Evolutionary conservation across 2,329 filamentous ascomycete species (phyloP), one percentile per base, ranked within the genome.

Genomic region (Fusarium anthophilum): DNA sequence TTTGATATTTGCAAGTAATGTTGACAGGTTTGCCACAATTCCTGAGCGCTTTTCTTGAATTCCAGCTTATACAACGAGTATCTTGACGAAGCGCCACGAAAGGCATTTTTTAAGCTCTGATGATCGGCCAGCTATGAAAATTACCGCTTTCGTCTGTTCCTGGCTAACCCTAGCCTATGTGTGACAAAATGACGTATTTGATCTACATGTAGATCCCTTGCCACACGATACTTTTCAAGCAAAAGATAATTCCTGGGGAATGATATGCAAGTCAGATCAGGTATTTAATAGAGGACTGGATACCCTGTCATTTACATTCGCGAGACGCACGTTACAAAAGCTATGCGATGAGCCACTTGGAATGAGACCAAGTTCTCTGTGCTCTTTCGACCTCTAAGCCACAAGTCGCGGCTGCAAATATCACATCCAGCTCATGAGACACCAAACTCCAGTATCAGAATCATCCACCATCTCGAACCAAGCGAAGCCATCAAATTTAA

Each of bases 321-420:
- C 0, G 20, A n/a, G 3, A 12, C 4, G 4, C 4, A 6, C 0
- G 4, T 17, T 30, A 22, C 14, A 3, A 30, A 11, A 17, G 4
- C n/a, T 14, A 30, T 12, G 14, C 20, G 7, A 12, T 3, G 1
- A 13, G 4, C 15, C 15, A 1, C 9, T 22, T 28, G 13, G 7
- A 22, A 28, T 15, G 45, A 48, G 45, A 48, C 3, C 0, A 37
- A 18, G 15, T 37, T 37, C 17, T 18, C 35, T 37, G 4, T 11
- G 9, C 18, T 22, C 1, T 4, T 3, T 3, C 10, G 5, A 48
- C 5, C 7, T 48, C 10, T 48, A 26, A 17, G 20, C 28, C 10
- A 17, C 10, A 50, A 50, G 47, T n/a, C 47, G 9, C 14, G 2
- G 3, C 5, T 22, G 0, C 18, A 8, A 22, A 47, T 2, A 22